A percentile compares a stretch with the other conserved stretches of the same genome.
Evolutionary conservation across 768 basidiomycete species (phyloP).

Genomic region (Suillus clintonianus): DNA sequence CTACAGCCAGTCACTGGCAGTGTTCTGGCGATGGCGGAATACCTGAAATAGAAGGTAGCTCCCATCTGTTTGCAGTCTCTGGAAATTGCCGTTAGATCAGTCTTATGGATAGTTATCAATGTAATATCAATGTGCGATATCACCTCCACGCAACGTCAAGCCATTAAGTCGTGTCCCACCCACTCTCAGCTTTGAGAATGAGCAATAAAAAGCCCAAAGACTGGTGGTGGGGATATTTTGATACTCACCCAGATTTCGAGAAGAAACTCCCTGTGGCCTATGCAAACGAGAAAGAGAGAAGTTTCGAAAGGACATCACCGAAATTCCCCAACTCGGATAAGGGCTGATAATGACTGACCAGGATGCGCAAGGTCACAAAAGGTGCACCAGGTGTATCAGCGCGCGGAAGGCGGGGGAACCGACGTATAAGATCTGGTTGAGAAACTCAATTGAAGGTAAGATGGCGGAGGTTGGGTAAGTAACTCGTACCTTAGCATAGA

Average conservation of each 20-base stretch:
- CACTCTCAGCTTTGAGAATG: neutral
- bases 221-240: constrained; percentile 13
- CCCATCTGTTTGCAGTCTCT: neutral
- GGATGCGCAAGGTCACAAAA: no score
- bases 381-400: no score
- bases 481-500: no score
- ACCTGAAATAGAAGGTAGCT: neutral
- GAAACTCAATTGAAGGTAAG: no score
- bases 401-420: no score
- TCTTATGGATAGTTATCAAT: no score
- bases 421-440: no score
- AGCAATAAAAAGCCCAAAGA: neutral
- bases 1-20: neutral
- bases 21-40: neutral
- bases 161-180: neutral
- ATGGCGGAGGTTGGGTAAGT: no score
- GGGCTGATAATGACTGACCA: no score
- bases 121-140: neutral
- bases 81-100: no score
- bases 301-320: no score
- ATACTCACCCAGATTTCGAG: constrained; percentile 2
- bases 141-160: neutral
- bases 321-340: no score
- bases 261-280: neutral
- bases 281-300: constrained; percentile 2